phyloP scores from a whole-genome alignment of 2,329 filamentous ascomycete genomes.

The Trichoderma atroviride region DNA sequence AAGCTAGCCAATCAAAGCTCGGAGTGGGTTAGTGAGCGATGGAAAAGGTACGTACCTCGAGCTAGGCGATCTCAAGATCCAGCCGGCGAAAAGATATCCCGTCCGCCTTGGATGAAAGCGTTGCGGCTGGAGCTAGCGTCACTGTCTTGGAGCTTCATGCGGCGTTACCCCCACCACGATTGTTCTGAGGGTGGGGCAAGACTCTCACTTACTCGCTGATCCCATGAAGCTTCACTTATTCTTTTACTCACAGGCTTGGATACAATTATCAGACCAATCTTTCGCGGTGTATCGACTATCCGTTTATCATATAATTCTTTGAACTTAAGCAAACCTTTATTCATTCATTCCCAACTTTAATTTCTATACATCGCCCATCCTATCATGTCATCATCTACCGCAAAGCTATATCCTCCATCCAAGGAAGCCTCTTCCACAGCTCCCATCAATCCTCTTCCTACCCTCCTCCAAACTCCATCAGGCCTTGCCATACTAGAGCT shows the following conservation, averaged over 20 bases:
- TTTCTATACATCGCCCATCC: background rate
- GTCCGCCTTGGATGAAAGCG: background rate
- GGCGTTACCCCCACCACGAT: background rate
- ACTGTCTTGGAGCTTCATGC: background rate
- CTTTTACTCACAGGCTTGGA: background rate
- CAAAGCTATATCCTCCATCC: slow-evolving; percentile 47
- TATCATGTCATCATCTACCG: slow-evolving; percentile 37
- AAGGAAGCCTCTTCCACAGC: slow-evolving; percentile 29
- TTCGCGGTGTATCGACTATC: background rate
- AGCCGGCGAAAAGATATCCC: slow-evolving; percentile 34
- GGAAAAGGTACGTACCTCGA: background rate
- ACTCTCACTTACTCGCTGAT: background rate
- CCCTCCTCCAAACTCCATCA: slow-evolving; percentile 83
- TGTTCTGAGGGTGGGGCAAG: slow-evolving; percentile 8
- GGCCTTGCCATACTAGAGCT: slow-evolving; percentile 90
- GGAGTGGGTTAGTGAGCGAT: background rate
- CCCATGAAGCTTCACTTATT: background rate
- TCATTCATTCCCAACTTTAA: background rate
- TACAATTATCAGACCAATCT: too few species aligned
- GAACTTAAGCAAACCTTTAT: background rate
- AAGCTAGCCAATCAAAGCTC: slow-evolving; percentile 39
- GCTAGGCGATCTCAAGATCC: background rate
- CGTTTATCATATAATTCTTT: background rate
- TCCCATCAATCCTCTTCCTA: slow-evolving; percentile 65
- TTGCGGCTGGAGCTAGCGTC: slow-evolving; percentile 18